Evolutionary conservation across 2,329 filamentous ascomycete genomes (phyloP), one percentile per base, ranked within the genome.

Genomic region (Cercospora nicotianae): DNA sequence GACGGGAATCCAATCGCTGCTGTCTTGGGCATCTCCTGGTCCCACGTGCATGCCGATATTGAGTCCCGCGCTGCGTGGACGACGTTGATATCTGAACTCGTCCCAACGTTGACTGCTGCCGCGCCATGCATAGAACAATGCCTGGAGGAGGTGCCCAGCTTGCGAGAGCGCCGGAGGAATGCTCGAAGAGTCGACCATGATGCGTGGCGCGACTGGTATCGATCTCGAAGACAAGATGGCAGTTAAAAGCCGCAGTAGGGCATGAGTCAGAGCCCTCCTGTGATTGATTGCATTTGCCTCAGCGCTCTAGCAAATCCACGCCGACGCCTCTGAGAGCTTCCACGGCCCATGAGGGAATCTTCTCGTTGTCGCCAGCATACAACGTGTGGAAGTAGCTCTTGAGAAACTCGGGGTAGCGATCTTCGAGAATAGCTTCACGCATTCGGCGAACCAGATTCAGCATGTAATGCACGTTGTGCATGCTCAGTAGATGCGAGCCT

Each of bases 391-490:
- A 99, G 81, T 97, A 98, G 36, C 86, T 81, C 72, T 83, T 88
- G 69, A 97, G 78, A 75, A 95, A 96, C 1, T 83, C 86, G 1
- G 95, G 94, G 78, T 91, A 98, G 62, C 84, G 81, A 77, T 74
- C 72, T 57, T 74, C 72, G 33, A 76, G 20, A 30, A 78, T 75
- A 16, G 95, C 89, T 70, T 91, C 84, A 68, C 94, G 86, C 12
- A 89, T 87, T 68, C 87, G 83, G 20, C 85, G 83, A 93, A 98
- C 97, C 74, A 99, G 82, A 68, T 90, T 86, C 64, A 99, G 84
- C 78, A 97, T 88, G 77, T 97, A 97, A 82, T 93, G 93, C 28
- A 99, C 92, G 77, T 99, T 99, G 80, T 99, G 95, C 77, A 98
- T 93, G 0, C 93, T 97, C 64, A 99, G 82, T 77, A 91, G 76